Conservation (phyloP, 495 filamentous ascomycete species). For the Cairneyella variabilis region DNA sequence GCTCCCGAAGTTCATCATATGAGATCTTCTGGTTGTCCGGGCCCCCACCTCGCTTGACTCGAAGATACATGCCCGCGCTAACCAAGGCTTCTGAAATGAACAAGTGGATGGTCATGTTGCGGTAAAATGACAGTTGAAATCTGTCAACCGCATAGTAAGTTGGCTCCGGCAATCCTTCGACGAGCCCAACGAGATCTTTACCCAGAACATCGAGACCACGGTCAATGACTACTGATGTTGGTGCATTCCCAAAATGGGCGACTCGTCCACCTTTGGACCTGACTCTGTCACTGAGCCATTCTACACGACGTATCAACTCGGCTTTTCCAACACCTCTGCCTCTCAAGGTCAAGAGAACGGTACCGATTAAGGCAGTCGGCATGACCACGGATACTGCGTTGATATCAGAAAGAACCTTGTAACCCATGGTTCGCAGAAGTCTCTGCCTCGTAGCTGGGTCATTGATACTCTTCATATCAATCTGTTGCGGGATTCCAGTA, state of each 20-base stretch:
- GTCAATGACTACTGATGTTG: slow-evolving; percentile 77
- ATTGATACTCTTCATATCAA: slow-evolving; percentile 38
- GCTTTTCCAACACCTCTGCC: slow-evolving; percentile 86
- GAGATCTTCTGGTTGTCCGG: slow-evolving; percentile 74
- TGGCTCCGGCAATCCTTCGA: slow-evolving; percentile 75
- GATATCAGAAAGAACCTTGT: slow-evolving; percentile 88
- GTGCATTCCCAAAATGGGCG: slow-evolving; percentile 82
- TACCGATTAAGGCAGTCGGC: slow-evolving; percentile 94
- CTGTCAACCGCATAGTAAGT: slow-evolving; percentile 93
- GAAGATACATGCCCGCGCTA: slow-evolving; percentile 82
- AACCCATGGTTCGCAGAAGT: slow-evolving; percentile 80
- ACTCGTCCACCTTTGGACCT: slow-evolving; percentile 81
- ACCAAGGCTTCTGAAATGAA: slow-evolving; percentile 92
- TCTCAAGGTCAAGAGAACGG: slow-evolving; percentile 84
- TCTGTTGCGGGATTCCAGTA: slow-evolving; percentile 34
- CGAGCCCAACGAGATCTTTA: slow-evolving; percentile 75
- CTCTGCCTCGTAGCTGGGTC: slow-evolving; percentile 47
- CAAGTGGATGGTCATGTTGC: slow-evolving; percentile 98
- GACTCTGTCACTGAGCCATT: slow-evolving; percentile 87
- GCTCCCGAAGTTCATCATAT: slow-evolving; percentile 63
- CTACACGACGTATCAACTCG: slow-evolving; percentile 80
- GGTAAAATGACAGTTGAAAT: slow-evolving; percentile 95
- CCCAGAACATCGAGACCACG: slow-evolving; percentile 89
- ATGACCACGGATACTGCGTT: slow-evolving; percentile 96
- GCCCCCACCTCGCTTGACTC: slow-evolving; percentile 83